Percentiles rank a stretch among this genome's conserved stretches.
Evolutionary conservation across 768 basidiomycete species (phyloP).

Genomic region (Hortiboletus campestris): DNA sequence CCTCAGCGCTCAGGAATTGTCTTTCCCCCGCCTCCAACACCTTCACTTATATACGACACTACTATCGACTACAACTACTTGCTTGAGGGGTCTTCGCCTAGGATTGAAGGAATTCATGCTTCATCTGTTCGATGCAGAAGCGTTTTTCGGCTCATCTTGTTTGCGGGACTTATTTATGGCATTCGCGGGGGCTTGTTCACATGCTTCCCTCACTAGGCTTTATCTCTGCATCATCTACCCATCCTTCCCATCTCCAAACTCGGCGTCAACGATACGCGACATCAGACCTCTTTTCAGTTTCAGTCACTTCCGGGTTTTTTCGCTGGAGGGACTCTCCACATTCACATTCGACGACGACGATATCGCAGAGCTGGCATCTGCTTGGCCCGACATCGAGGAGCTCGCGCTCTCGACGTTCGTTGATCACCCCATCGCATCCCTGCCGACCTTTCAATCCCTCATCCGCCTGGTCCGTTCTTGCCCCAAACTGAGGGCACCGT

Average conservation of each 20-base stretch:
- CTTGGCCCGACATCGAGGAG: constrained; percentile 23
- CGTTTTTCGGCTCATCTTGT: not conserved
- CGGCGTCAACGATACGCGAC: constrained; percentile 6
- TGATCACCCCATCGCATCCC: constrained; percentile 7
- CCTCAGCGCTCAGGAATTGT: not conserved
- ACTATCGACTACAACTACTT: constrained; percentile 10
- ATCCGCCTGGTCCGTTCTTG: constrained; percentile 10
- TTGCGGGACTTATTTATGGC: constrained; percentile 12
- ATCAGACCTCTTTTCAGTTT: constrained; percentile 16
- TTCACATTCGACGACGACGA: constrained; percentile 16
- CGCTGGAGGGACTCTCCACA: constrained; percentile 16
- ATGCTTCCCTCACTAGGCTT: constrained; percentile 3
- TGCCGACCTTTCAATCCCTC: constrained; percentile 23
- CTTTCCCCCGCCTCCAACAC: constrained; percentile 11
- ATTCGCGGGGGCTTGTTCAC: constrained; percentile 14
- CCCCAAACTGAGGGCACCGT: constrained; percentile 15
- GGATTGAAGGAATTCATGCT: constrained; percentile 18
- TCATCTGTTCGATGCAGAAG: constrained; percentile 21
- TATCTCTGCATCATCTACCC: constrained; percentile 18
- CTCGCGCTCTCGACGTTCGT: constrained; percentile 20
- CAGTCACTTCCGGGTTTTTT: constrained; percentile 7
- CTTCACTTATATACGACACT: constrained; percentile 21
- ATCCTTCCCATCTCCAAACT: not conserved
- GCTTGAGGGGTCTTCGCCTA: constrained; percentile 6
- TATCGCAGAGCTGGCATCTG: constrained; percentile 12